Evolutionary conservation across 2,329 filamentous ascomycete genomes (phyloP).

Genomic region (Podosphaera aphanis): DNA sequence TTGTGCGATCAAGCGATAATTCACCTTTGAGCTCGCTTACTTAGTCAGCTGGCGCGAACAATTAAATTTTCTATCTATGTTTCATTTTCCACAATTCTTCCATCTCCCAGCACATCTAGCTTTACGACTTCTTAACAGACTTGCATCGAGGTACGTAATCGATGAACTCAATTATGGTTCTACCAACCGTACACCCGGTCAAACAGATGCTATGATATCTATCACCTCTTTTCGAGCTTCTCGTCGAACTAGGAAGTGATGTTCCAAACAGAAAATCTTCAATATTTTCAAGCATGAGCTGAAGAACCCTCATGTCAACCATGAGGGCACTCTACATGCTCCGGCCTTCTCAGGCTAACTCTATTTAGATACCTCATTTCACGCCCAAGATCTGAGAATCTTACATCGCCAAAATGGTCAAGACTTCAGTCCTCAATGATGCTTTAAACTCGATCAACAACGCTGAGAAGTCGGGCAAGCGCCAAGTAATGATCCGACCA

Average conservation of each 20-base stretch:
- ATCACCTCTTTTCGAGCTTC: neutral
- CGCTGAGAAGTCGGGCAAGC: slow-evolving; percentile 99
- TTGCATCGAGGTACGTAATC: too few species aligned
- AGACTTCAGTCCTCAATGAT: slow-evolving; percentile 98
- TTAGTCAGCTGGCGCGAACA: neutral
- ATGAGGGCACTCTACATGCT: slow-evolving; percentile 49
- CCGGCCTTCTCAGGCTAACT: slow-evolving; percentile 38
- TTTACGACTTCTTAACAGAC: neutral
- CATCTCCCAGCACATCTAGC: neutral
- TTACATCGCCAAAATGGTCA: slow-evolving; percentile 80
- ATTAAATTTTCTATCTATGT: neutral
- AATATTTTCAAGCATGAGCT: slow-evolving; percentile 23
- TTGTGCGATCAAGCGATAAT: neutral
- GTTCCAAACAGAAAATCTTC: too few species aligned
- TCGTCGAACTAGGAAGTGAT: neutral
- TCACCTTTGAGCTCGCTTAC: neutral
- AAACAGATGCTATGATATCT: too few species aligned
- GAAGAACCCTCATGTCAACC: slow-evolving; percentile 38
- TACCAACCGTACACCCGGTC: too few species aligned
- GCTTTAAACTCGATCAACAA: slow-evolving; percentile 99
- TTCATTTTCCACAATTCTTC: neutral
- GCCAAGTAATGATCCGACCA: slow-evolving; percentile 93
- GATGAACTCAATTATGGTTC: too few species aligned
- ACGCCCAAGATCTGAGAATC: slow-evolving; percentile 54
- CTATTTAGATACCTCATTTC: slow-evolving; percentile 43